A percentile compares a stretch with the other conserved stretches of the same genome.
phyloP scores from a whole-genome alignment of 2,329 filamentous ascomycete species.

The Pseudogymnoascus sp. region DNA sequence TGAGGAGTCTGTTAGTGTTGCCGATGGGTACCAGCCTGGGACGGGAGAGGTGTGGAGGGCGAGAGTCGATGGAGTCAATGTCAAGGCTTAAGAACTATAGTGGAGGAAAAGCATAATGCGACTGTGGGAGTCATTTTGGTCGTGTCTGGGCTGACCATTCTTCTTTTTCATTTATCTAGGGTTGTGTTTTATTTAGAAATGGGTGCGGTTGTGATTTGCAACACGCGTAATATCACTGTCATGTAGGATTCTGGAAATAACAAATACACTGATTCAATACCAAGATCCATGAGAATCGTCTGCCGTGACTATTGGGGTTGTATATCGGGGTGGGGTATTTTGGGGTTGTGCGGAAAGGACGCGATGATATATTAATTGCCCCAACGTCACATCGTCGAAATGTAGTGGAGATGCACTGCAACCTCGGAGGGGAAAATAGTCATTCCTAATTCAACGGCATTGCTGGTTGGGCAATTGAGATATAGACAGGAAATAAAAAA shows the following conservation, averaged over 20 bases:
- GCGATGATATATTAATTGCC: not conserved
- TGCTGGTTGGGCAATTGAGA: not conserved
- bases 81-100: not conserved
- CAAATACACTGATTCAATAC: not conserved
- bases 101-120: not conserved
- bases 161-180: not conserved
- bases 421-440: not conserved
- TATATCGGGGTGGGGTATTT: not conserved
- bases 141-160: not conserved
- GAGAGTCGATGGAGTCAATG: not conserved
- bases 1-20: not conserved
- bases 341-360: not conserved
- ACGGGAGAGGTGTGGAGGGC: conserved; percentile 2
- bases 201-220: not conserved
- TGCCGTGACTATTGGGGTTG: not conserved
- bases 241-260: not conserved
- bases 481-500: not conserved
- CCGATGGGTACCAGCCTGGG: conserved; percentile 3
- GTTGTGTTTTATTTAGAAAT: not conserved
- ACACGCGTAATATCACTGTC: conserved; percentile 4
- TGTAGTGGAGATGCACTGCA: not conserved
- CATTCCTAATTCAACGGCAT: not conserved
- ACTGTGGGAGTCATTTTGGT: not conserved
- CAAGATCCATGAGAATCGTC: not conserved
- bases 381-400: not conserved